phyloP scores from a whole-genome alignment of 768 basidiomycete species.

The Boletus subparvulus region DNA sequence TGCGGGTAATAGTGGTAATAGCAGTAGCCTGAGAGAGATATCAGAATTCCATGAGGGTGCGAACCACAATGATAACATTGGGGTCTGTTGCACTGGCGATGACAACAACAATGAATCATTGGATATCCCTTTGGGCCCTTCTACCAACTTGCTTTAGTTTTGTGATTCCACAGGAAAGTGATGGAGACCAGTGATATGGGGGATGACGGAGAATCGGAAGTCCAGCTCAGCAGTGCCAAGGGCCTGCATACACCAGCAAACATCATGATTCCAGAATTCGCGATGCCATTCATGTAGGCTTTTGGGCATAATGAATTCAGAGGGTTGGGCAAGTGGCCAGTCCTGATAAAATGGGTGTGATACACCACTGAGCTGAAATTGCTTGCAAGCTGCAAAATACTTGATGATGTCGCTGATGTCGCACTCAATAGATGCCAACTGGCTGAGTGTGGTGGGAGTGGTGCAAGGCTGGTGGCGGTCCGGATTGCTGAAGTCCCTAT shows the following conservation, averaged over 20 bases:
- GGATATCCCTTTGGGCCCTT: constrained; percentile 37
- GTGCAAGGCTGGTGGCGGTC: neutral
- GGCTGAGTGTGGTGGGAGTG: neutral
- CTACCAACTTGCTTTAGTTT: constrained; percentile 43
- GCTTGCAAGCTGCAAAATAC: neutral
- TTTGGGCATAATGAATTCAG: neutral
- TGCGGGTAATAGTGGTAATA: constrained; percentile 11
- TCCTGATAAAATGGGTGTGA: neutral
- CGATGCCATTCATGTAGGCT: neutral
- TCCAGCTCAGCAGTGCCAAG: neutral
- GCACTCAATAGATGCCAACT: neutral
- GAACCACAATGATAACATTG: constrained; percentile 33
- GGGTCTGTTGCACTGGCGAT: constrained; percentile 34
- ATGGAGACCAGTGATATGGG: constrained; percentile 24
- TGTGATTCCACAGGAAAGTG: constrained; percentile 41
- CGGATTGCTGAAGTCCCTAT: neutral
- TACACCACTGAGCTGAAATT: neutral
- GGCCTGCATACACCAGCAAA: neutral
- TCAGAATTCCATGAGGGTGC: constrained; percentile 38
- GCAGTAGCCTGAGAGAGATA: constrained; percentile 33
- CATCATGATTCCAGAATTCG: neutral
- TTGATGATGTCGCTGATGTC: neutral
- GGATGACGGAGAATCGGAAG: neutral
- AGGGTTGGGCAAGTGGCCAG: neutral
- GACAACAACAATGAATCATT: constrained; percentile 35